phyloP scores from a whole-genome alignment of 2,329 filamentous ascomycete species.

The Fusarium bulbicola region DNA sequence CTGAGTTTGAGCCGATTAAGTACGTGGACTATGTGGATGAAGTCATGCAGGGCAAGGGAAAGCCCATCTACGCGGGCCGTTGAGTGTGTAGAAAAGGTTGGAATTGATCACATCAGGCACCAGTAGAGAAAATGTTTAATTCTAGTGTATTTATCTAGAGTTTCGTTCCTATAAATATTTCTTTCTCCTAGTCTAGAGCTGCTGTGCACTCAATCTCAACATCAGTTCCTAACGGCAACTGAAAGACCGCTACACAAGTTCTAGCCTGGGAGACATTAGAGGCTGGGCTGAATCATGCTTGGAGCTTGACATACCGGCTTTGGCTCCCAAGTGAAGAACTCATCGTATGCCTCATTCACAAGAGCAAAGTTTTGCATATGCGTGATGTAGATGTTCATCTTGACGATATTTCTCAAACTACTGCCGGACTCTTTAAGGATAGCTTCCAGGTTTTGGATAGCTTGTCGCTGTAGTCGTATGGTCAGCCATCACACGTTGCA shows the following conservation, averaged over 20 bases:
- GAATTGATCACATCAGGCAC: not conserved
- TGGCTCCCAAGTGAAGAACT: slow-evolving; percentile 55
- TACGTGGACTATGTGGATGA: slow-evolving; percentile 28
- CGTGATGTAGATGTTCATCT: slow-evolving; percentile 73
- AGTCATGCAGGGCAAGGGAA: slow-evolving; percentile 14
- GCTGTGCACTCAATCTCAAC: slow-evolving; percentile 79
- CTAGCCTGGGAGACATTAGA: slow-evolving; percentile 53
- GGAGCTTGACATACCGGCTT: slow-evolving; percentile 55
- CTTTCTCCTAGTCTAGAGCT: not conserved
- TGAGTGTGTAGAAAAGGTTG: not conserved
- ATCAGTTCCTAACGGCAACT: slow-evolving; percentile 74
- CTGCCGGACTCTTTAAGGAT: slow-evolving; percentile 70
- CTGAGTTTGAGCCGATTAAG: slow-evolving; percentile 14
- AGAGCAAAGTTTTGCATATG: slow-evolving; percentile 71
- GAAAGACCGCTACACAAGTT: slow-evolving; percentile 78
- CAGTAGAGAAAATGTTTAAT: not conserved
- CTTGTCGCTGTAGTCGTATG: not conserved
- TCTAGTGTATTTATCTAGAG: not conserved
- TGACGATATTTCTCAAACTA: slow-evolving; percentile 68
- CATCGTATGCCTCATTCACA: slow-evolving; percentile 65
- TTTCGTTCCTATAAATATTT: not conserved
- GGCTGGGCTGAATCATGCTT: slow-evolving; percentile 26
- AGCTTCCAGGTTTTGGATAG: slow-evolving; percentile 26
- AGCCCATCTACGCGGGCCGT: slow-evolving; percentile 9
- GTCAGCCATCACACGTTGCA: not conserved